Evolutionary conservation across 352 stramenopile genomes (phyloP).

Genomic region (Phytophthora lateralis): DNA sequence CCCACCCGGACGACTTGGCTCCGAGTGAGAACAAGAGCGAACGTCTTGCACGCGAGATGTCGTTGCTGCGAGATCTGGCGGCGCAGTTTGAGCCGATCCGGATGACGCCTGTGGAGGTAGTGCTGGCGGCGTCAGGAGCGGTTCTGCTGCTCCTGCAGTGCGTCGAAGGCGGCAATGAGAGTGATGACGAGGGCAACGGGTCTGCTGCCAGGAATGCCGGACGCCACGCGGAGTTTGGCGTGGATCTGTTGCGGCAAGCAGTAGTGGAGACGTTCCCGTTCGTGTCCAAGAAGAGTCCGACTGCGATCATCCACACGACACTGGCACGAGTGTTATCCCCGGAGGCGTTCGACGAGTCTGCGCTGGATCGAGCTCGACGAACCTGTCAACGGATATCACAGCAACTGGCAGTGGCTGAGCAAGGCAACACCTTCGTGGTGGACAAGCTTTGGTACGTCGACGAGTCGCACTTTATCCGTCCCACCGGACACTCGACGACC

Average conservation of each 20-base stretch:
- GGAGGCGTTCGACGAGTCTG: constrained; percentile 29
- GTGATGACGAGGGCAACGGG: not conserved
- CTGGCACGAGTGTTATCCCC: constrained; percentile 55
- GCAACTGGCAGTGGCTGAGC: constrained; percentile 18
- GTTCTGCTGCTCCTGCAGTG: constrained; percentile 62
- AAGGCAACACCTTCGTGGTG: constrained; percentile 33
- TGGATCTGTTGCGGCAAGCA: constrained; percentile 49
- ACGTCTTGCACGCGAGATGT: constrained; percentile 40
- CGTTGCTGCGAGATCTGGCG: constrained; percentile 31
- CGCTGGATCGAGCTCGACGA: constrained; percentile 34
- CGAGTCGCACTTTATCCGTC: constrained; percentile 60
- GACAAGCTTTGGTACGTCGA: constrained; percentile 62
- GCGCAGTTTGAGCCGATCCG: constrained; percentile 40
- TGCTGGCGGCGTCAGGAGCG: constrained; percentile 55
- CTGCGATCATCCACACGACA: constrained; percentile 62
- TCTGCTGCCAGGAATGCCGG: constrained; percentile 13
- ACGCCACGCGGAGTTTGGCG: constrained; percentile 38
- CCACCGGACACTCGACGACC: constrained; percentile 41
- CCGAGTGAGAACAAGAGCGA: constrained; percentile 30
- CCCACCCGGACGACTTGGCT: constrained; percentile 56
- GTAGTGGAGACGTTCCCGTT: constrained; percentile 46
- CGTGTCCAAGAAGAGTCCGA: constrained; percentile 34
- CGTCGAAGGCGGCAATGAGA: constrained; percentile 6
- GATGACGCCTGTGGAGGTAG: constrained; percentile 45
- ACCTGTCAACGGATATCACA: constrained; percentile 48